Base-by-base conservation (phyloP, 1,284 basidiomycete genomes). In the Pseudomicrostroma phylloplanum region DNA sequence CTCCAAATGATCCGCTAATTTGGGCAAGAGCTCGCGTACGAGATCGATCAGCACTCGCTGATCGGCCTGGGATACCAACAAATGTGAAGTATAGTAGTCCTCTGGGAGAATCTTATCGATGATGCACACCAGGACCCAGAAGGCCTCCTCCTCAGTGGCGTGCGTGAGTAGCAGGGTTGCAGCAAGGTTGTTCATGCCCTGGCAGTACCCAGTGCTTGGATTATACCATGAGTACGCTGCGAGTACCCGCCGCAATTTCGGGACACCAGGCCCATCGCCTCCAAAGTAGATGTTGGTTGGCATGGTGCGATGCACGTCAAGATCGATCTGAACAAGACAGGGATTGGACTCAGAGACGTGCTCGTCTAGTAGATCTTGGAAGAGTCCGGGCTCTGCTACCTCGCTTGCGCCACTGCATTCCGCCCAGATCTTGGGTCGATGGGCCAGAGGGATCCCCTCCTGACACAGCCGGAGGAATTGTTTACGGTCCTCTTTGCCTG, bases 201-300 rank as follows among this genome's bases (percentile, higher is more conserved):
- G 77, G 63, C 76, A 79, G 68, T 81, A 82, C 30, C 81, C 81
- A 7, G 78, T 76, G 17, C 67, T 65, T 0, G 80, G 80, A 53
- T 81, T 80, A 46, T 79, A 79, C 90, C 90, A 88, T 72, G 91
- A 91, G 79, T 94, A 97, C 0, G 92, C 94, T 26, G 85, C 86
- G 74, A 98, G 82, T 49, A 98, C 89, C 63, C 92, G 84, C 46
- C 93, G 84, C 59, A 98, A 81, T 81, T 98, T 98, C 58, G 88
- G 85, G 8, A 97, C 92, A 0, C 96, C 96, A 0, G 88, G 89
- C 0, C 94, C 93, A 76, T 93, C 90, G 1, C 92, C 90, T 0
- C 92, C 94, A 80, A 97, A 98, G 81, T 94, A 98, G 41, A 97
- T 85, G 76, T 97, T 97, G 49, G 93, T 82, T 0, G 94, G 94